phyloP scores from a whole-genome alignment of 768 basidiomycete genomes.

The Tricholomella constricta region DNA sequence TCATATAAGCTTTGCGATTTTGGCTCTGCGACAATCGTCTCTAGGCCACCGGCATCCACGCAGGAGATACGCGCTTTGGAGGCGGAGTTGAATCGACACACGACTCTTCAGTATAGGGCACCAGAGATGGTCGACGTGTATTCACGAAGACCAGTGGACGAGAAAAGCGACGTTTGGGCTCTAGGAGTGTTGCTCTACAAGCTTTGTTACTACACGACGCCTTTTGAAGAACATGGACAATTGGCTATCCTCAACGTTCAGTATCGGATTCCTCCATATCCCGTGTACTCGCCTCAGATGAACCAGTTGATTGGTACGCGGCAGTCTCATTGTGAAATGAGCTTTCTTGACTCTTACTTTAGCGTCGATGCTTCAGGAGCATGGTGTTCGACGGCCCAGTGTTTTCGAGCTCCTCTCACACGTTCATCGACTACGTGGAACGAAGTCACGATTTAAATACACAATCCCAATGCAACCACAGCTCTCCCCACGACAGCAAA shows the following conservation, averaged over 20 bases:
- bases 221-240: slow-evolving; percentile 97
- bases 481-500: slow-evolving; percentile 40
- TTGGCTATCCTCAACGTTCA: slow-evolving; percentile 96
- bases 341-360: slow-evolving; percentile 13
- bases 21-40: slow-evolving; percentile 84
- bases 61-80: slow-evolving; percentile 88
- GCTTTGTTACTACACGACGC: slow-evolving; percentile 98
- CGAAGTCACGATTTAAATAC: slow-evolving; percentile 79
- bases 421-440: slow-evolving; percentile 87
- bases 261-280: slow-evolving; percentile 89
- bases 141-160: slow-evolving; percentile 80
- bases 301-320: slow-evolving; percentile 77
- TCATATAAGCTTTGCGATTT: slow-evolving; percentile 98
- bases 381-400: slow-evolving; percentile 81
- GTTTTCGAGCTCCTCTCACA: slow-evolving; percentile 84
- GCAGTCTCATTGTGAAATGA: slow-evolving; percentile 2
- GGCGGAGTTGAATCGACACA: slow-evolving; percentile 90
- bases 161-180: slow-evolving; percentile 98
- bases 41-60: slow-evolving; percentile 72
- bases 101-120: slow-evolving; percentile 96
- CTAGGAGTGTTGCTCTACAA: slow-evolving; percentile 96
- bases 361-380: slow-evolving; percentile 94
- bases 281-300: slow-evolving; percentile 82
- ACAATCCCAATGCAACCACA: slow-evolving; percentile 50
- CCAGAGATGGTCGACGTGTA: slow-evolving; percentile 98